A percentile compares a stretch with the other conserved stretches of the same genome.
phyloP scores from a whole-genome alignment of 2,329 filamentous ascomycete species.

The Massarina eburnea region DNA sequence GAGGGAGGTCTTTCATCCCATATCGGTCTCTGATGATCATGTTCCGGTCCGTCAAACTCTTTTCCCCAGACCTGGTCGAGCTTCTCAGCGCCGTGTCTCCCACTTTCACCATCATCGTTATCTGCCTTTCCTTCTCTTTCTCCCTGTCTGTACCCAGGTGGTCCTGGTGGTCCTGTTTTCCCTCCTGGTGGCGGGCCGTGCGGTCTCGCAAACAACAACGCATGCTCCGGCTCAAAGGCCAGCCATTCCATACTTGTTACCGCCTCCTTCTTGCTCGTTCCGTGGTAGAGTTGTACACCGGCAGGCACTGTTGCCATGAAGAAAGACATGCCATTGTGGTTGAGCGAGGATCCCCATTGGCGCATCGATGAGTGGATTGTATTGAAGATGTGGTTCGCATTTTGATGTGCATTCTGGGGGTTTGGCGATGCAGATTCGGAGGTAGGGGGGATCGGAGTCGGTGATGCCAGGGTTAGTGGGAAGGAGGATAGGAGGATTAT shows the following conservation, averaged over 20 bases:
- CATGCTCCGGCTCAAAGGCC: conserved; percentile 76
- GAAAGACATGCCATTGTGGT: conserved; percentile 76
- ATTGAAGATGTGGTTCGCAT: conserved; percentile 78
- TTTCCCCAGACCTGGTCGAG: background rate
- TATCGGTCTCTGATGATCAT: conserved; percentile 3
- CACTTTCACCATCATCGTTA: background rate
- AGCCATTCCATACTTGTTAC: conserved; percentile 67
- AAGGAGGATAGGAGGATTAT: too few relatives aligned
- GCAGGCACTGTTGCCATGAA: conserved; percentile 67
- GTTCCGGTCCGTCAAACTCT: conserved; percentile 1
- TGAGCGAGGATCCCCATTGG: conserved; percentile 71
- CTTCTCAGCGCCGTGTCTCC: too few relatives aligned
- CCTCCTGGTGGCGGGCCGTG: conserved; percentile 5
- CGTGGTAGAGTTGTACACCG: conserved; percentile 70
- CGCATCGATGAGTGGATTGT: conserved; percentile 70
- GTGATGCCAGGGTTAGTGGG: too few relatives aligned
- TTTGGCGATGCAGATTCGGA: too few relatives aligned
- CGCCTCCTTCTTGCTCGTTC: conserved; percentile 49
- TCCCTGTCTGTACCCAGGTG: too few relatives aligned
- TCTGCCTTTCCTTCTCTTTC: too few relatives aligned
- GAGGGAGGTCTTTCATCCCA: background rate
- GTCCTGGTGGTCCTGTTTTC: too few relatives aligned
- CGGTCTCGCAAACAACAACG: conserved; percentile 61
- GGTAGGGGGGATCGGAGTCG: too few relatives aligned
- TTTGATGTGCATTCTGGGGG: too few relatives aligned